Evolutionary conservation across 306 rosid genomes (phyloP).

Genomic region (Vigna radiata): DNA sequence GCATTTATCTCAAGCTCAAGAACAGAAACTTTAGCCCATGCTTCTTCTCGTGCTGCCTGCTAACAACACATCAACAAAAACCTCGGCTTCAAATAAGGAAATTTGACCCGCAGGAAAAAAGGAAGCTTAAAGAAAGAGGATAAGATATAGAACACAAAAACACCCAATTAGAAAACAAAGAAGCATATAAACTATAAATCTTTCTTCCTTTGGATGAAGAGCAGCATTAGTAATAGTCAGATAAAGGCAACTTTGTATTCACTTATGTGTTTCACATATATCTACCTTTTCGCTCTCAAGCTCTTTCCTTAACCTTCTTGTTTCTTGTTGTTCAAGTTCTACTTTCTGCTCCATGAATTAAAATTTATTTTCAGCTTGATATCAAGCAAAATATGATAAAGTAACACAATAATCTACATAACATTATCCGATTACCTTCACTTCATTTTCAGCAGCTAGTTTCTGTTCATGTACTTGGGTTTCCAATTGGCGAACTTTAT

Average conservation of each 20-base stretch:
- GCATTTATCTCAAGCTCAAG: constrained; percentile 95
- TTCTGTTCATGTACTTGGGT: constrained; percentile 73
- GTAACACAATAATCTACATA: constrained; percentile 10
- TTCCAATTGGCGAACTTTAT: constrained; percentile 88
- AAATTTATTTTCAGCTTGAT: constrained; percentile 39
- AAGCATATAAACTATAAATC: constrained; percentile 25
- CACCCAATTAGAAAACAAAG: constrained; percentile 20
- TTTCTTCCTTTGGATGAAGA: constrained; percentile 30
- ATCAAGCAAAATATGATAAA: constrained; percentile 38
- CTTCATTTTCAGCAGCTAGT: constrained; percentile 62
- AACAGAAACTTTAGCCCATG: constrained; percentile 94
- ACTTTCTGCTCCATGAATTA: constrained; percentile 68
- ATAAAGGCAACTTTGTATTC: constrained; percentile 23
- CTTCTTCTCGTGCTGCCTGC: constrained; percentile 99
- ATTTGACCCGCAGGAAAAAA: constrained; percentile 1
- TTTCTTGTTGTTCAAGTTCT: constrained; percentile 78
- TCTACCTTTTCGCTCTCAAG: constrained; percentile 96
- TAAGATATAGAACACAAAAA: constrained; percentile 10
- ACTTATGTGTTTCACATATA: constrained; percentile 41
- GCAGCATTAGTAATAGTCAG: neutral
- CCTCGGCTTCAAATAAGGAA: constrained; percentile 43
- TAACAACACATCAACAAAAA: constrained; percentile 70
- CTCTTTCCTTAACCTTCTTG: constrained; percentile 66
- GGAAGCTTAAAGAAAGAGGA: neutral
- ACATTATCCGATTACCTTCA: constrained; percentile 57